phyloP scores from a whole-genome alignment of 2,329 filamentous ascomycete species.

The Aureobasidium lini region DNA sequence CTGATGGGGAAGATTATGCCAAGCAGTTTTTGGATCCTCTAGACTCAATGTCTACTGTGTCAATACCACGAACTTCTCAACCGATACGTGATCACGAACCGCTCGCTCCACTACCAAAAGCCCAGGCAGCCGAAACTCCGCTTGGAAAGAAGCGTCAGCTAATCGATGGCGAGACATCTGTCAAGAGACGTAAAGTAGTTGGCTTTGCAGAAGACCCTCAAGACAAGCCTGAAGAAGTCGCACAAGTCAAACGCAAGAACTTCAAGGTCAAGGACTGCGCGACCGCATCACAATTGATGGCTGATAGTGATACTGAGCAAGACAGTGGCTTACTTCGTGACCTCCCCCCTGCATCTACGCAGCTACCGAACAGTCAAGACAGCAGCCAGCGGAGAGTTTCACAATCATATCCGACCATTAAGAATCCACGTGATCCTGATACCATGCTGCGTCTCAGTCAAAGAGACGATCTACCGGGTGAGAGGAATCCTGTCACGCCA shows the following conservation, averaged over 20 bases:
- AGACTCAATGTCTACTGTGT: background rate
- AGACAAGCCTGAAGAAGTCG: background rate
- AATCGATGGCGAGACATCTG: background rate
- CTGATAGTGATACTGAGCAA: background rate
- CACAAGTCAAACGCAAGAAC: background rate
- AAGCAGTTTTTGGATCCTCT: conserved; percentile 14
- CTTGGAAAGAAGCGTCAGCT: background rate
- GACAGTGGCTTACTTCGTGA: conserved; percentile 11
- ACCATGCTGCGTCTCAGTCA: conserved; percentile 62
- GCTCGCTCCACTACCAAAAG: background rate
- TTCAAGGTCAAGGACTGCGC: conserved; percentile 20
- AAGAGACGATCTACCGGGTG: conserved; percentile 35
- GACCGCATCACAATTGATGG: conserved; percentile 10
- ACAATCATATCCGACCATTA: conserved; percentile 66
- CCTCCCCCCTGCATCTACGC: conserved; percentile 22
- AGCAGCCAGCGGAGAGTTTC: conserved; percentile 1
- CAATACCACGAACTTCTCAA: background rate
- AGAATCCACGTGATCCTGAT: conserved; percentile 61
- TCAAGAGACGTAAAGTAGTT: conserved; percentile 12
- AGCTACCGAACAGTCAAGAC: conserved; percentile 18
- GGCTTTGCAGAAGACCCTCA: background rate
- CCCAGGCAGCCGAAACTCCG: background rate
- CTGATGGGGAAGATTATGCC: conserved; percentile 12
- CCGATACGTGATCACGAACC: background rate
- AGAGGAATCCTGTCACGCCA: conserved; percentile 40